Conservation (phyloP, 2,329 filamentous ascomycete species). For the Triangularia verruculosa region DNA sequence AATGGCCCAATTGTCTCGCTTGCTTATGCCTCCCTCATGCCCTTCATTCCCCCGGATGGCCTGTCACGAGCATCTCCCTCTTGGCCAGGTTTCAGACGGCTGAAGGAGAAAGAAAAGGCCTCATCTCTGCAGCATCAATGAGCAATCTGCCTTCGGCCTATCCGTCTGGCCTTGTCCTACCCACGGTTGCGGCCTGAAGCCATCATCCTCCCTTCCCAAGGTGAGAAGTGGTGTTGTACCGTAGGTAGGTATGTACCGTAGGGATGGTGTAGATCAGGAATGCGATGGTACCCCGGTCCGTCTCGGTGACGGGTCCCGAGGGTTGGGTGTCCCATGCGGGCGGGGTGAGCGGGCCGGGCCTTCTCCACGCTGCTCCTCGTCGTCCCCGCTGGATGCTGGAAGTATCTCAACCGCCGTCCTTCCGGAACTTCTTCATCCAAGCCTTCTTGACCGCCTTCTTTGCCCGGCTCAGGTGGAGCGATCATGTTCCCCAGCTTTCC, state of each 20-base stretch:
- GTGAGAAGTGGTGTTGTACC: no score
- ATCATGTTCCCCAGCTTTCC: neutral
- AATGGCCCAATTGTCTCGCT: constrained; percentile 10
- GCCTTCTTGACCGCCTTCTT: neutral
- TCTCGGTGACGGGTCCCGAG: neutral
- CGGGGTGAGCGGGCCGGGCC: constrained; percentile 2
- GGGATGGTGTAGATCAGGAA: neutral
- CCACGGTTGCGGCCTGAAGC: constrained; percentile 9
- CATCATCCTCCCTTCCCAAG: neutral
- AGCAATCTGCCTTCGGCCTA: neutral
- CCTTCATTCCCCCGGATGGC: neutral
- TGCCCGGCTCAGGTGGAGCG: neutral
- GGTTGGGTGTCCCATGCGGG: neutral
- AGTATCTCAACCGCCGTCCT: neutral
- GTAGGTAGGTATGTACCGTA: neutral
- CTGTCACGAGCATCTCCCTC: constrained; percentile 8
- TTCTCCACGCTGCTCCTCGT: neutral
- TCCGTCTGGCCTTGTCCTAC: constrained; percentile 1
- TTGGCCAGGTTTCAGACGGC: neutral
- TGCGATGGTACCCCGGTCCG: neutral
- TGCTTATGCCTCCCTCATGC: neutral
- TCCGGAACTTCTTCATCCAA: neutral
- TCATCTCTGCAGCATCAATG: neutral
- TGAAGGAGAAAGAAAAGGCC: neutral
- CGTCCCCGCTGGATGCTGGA: neutral